A percentile compares a stretch with the other conserved stretches of the same genome.
Conservation (phyloP, 2,329 filamentous ascomycete genomes). For the Stromatinia cepivora region DNA sequence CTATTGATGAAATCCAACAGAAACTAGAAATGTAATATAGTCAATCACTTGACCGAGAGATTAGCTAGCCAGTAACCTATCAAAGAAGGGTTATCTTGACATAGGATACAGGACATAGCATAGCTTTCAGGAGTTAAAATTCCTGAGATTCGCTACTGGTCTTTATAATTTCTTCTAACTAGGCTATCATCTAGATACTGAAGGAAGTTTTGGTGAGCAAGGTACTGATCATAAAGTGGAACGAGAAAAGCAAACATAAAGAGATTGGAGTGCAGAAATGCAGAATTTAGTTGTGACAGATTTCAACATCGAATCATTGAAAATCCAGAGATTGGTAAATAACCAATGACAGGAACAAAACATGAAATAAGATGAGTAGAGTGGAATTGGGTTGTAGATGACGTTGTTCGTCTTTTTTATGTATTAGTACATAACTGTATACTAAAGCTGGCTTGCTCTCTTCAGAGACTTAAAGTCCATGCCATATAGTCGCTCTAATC, state of each 20-base stretch:
- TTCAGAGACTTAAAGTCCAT: background rate
- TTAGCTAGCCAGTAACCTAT: too few species aligned
- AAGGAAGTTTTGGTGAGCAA: too few species aligned
- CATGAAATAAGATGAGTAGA: background rate
- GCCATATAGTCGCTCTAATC: background rate
- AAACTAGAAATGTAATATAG: background rate
- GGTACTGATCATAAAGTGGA: too few species aligned
- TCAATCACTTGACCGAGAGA: background rate
- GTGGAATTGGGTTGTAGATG: constrained; percentile 4
- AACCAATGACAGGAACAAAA: background rate
- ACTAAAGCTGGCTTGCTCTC: background rate
- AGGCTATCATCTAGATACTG: too few species aligned
- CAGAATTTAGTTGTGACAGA: too few species aligned
- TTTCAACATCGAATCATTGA: too few species aligned
- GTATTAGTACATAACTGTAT: constrained; percentile 12
- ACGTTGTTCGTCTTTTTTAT: background rate
- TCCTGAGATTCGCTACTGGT: too few species aligned
- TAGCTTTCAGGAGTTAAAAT: too few species aligned
- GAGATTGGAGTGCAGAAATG: background rate
- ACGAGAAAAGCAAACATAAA: too few species aligned
- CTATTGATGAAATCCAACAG: background rate
- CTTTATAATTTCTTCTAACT: too few species aligned
- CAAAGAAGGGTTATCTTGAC: too few species aligned
- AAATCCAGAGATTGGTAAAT: background rate
- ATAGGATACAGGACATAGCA: too few species aligned